phyloP scores from a whole-genome alignment of 2,329 filamentous ascomycete species.

The Trichophyton schoenleinii region DNA sequence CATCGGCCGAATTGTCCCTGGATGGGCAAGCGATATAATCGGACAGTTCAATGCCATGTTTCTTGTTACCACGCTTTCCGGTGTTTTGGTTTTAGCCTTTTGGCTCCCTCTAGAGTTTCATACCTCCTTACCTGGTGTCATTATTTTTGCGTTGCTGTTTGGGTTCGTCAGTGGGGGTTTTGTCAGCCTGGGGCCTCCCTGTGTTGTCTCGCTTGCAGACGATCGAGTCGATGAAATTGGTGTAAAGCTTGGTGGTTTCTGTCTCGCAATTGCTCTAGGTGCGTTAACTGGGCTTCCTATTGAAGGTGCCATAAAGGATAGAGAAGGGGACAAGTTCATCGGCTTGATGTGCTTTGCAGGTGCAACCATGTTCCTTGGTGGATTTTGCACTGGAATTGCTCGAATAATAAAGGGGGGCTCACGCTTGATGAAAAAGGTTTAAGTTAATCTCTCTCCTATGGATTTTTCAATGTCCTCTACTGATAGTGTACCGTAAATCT shows the following conservation, averaged over 20 bases:
- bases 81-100: conserved; percentile 6
- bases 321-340: neutral
- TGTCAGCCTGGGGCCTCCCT: conserved; percentile 7
- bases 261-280: neutral
- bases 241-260: neutral
- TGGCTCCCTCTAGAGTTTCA: conserved; percentile 9
- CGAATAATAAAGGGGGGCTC: neutral
- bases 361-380: neutral
- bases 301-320: neutral
- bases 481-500: too few relatives aligned
- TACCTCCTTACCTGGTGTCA: neutral
- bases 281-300: conserved; percentile 1
- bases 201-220: conserved; percentile 8
- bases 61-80: conserved; percentile 3
- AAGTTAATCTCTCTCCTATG: neutral
- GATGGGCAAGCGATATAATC: conserved; percentile 3
- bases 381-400: neutral
- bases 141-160: conserved; percentile 6
- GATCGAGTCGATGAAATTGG: conserved; percentile 6
- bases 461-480: too few relatives aligned
- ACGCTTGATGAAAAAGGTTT: neutral
- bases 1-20: conserved; percentile 2
- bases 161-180: conserved; percentile 8
- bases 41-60: conserved; percentile 9
- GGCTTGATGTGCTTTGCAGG: conserved; percentile 3